A percentile compares a stretch with the other conserved stretches of the same genome.
phyloP scores from a whole-genome alignment of 2,329 filamentous ascomycete species.

The Arthrobotrys pseudoclavata region DNA sequence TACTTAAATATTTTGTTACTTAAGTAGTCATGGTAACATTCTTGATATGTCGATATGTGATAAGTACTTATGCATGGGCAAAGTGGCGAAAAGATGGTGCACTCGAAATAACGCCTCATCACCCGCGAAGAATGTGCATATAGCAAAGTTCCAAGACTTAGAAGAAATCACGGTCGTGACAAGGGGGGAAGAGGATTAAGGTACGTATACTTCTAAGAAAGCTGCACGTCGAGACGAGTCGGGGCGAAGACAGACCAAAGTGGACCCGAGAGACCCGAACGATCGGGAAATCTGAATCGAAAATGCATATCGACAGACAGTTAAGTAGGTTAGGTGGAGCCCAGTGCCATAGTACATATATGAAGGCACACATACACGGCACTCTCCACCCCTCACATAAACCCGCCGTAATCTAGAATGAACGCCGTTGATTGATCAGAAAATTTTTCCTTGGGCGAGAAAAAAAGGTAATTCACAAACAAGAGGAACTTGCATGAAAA shows the following conservation, averaged over 20 bases:
- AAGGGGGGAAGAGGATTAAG: neutral
- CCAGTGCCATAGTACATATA: constrained; percentile 3
- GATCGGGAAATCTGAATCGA: constrained; percentile 17
- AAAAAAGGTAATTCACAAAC: constrained; percentile 5
- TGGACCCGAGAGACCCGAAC: neutral
- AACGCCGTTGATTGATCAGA: constrained; percentile 31
- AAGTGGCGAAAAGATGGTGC: constrained; percentile 13
- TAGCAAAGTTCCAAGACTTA: constrained; percentile 6
- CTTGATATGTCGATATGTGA: neutral
- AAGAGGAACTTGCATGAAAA: constrained; percentile 24
- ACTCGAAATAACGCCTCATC: neutral
- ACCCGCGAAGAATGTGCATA: constrained; percentile 28
- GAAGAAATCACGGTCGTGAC: neutral
- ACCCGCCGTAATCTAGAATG: neutral
- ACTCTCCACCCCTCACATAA: constrained; percentile 29
- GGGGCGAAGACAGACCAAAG: neutral
- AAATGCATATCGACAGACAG: neutral
- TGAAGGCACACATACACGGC: constrained; percentile 9
- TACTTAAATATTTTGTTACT: neutral
- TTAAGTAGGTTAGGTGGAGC: neutral
- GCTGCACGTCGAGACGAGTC: constrained; percentile 11
- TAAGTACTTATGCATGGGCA: neutral
- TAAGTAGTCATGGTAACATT: neutral
- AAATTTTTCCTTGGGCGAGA: neutral
- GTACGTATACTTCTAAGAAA: neutral